Percentiles rank a stretch among this genome's conserved stretches.
Conservation (phyloP, 495 filamentous ascomycete genomes). For the Penicillium riverlandense region DNA sequence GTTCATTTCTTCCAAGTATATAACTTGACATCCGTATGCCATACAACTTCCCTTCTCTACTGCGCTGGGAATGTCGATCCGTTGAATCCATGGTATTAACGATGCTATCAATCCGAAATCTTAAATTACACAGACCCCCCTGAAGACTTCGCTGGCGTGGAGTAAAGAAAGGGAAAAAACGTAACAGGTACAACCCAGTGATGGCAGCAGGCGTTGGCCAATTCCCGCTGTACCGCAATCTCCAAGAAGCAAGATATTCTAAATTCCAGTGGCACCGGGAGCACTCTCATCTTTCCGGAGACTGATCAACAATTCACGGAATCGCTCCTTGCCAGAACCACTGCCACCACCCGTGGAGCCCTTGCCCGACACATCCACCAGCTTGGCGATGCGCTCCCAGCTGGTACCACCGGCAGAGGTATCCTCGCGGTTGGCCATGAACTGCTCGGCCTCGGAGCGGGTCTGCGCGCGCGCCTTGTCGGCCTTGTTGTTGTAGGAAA, state of each 20-base stretch:
- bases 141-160: conserved; percentile 21
- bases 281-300: conserved; percentile 92
- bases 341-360: conserved; percentile 74
- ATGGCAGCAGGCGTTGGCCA: conserved; percentile 8
- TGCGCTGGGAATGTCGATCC: no score
- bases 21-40: no score
- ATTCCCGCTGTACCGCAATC: conserved; percentile 1
- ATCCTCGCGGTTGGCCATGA: conserved; percentile 80
- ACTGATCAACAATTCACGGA: conserved; percentile 83
- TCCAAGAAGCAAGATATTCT: conserved; percentile 7
- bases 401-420: conserved; percentile 89
- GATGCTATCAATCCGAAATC: conserved; percentile 18
- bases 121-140: conserved; percentile 23
- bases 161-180: conserved; percentile 21
- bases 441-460: conserved; percentile 87
- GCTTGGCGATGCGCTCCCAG: conserved; percentile 96
- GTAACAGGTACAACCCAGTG: no score
- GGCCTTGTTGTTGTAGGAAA: conserved; percentile 96
- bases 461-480: conserved; percentile 85
- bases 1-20: no score
- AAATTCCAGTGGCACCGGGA: conserved; percentile 59
- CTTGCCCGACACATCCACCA: conserved; percentile 95
- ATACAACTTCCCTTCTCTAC: no score
- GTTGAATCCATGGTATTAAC: conserved; percentile 17
- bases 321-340: conserved; percentile 88